Evolutionary conservation across 257 asterid species (phyloP).

Genomic region (Osmanthus fragrans): DNA sequence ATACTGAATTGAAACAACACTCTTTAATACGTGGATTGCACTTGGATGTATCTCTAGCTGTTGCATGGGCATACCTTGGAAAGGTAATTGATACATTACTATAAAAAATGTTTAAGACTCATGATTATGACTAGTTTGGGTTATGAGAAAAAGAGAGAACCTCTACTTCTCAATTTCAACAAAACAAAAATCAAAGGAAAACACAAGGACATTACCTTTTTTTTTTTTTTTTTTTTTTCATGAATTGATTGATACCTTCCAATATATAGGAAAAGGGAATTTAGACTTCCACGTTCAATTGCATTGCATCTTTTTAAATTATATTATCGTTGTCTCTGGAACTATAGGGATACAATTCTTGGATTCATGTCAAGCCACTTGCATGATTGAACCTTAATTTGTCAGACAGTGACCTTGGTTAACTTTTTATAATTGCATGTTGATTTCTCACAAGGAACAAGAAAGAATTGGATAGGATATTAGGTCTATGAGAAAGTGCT

Average conservation of each 20-base stretch:
- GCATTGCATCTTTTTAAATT: background rate
- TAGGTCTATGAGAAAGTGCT: background rate
- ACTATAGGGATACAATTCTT: conserved; percentile 1
- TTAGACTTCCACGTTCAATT: background rate
- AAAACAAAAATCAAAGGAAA: background rate
- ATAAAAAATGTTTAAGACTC: conserved; percentile 9
- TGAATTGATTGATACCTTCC: conserved; percentile 9
- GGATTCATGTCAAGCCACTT: background rate
- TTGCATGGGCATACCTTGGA: conserved; percentile 96
- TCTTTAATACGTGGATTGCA: conserved; percentile 90
- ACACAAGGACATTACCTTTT: background rate
- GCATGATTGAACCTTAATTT: background rate
- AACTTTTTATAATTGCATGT: background rate
- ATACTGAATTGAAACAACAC: conserved; percentile 74
- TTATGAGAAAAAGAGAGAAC: conserved; percentile 7
- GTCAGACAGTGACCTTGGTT: background rate
- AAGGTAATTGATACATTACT: conserved; percentile 54
- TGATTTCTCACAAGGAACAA: background rate
- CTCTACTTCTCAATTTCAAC: background rate
- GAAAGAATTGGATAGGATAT: background rate
- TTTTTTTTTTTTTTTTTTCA: background rate
- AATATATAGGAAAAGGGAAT: background rate
- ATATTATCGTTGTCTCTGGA: background rate
- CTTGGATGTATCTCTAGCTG: conserved; percentile 85
- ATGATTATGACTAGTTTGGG: conserved; percentile 17